Evolutionary conservation across 208 protist species (phyloP).

Genomic region (Leishmania amazonensis): DNA sequence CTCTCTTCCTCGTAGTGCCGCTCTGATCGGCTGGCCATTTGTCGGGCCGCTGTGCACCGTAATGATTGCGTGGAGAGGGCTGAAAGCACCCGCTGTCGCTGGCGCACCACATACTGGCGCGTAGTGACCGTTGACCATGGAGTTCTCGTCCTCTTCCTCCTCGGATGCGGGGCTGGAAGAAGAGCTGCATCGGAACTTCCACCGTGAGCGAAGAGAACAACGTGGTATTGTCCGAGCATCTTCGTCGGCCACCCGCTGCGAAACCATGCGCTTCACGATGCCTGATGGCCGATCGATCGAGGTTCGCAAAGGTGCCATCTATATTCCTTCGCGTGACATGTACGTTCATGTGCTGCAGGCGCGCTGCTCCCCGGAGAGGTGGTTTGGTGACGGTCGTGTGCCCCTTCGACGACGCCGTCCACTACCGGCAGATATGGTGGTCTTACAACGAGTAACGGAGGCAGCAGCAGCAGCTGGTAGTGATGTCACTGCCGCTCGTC

Average conservation of each 20-base stretch:
- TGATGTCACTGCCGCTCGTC: background rate
- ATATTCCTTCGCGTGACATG: conserved; percentile 51
- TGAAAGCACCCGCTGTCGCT: background rate
- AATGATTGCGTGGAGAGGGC: background rate
- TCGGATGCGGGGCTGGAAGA: conserved; percentile 62
- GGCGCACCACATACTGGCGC: background rate
- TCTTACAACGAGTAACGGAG: conserved; percentile 35
- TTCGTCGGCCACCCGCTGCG: conserved; percentile 11
- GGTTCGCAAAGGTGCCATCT: conserved; percentile 54
- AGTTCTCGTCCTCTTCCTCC: conserved; percentile 69
- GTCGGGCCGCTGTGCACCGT: background rate
- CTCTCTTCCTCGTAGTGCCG: background rate
- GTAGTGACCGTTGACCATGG: conserved; percentile 16
- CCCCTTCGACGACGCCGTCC: conserved; percentile 30
- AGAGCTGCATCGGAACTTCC: conserved; percentile 44
- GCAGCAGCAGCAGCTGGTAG: background rate
- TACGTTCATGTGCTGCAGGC: conserved; percentile 64
- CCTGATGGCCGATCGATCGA: conserved; percentile 37
- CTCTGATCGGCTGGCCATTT: background rate
- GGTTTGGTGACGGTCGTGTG: conserved; percentile 63
- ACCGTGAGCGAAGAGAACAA: conserved; percentile 24
- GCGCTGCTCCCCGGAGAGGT: conserved; percentile 40
- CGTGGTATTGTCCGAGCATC: conserved; percentile 35
- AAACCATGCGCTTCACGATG: conserved; percentile 23
- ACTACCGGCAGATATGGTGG: conserved; percentile 37